phyloP scores from a whole-genome alignment of 208 protist species.

The Borovskyia barvae region DNA sequence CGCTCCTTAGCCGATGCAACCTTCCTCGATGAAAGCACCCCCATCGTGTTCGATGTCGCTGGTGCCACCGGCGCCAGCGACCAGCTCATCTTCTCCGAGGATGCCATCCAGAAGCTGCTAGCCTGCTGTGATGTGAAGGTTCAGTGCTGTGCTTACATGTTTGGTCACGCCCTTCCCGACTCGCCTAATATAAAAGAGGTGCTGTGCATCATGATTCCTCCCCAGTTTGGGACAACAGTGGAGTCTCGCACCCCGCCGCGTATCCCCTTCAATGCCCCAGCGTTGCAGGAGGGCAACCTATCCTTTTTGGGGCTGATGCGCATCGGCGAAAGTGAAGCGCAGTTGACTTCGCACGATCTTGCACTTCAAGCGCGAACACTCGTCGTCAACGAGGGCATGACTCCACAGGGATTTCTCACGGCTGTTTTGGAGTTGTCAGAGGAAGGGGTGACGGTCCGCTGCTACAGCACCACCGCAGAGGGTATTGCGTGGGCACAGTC shows the following conservation, averaged over 20 bases:
- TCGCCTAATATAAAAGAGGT: conserved; percentile 88
- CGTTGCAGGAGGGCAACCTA: conserved; percentile 69
- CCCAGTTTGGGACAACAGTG: conserved; percentile 70
- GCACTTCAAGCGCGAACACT: conserved; percentile 77
- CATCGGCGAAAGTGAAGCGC: conserved; percentile 61
- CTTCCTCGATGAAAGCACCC: conserved; percentile 67
- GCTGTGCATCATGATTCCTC: conserved; percentile 82
- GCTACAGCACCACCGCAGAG: conserved; percentile 77
- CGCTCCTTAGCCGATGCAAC: conserved; percentile 78
- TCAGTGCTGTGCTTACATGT: conserved; percentile 81
- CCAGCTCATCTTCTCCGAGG: conserved; percentile 82
- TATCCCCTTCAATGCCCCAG: conserved; percentile 64
- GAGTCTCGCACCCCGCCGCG: conserved; percentile 59
- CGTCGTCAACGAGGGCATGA: conserved; percentile 60
- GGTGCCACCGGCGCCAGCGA: conserved; percentile 70
- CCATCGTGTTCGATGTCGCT: conserved; percentile 55
- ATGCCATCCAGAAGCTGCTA: conserved; percentile 73
- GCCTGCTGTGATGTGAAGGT: conserved; percentile 81
- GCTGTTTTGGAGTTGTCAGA: conserved; percentile 57
- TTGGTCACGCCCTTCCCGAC: conserved; percentile 82
- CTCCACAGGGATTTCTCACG: conserved; percentile 30
- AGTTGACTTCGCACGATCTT: conserved; percentile 75
- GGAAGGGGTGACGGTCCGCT: conserved; percentile 68
- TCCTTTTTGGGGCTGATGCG: conserved; percentile 76
- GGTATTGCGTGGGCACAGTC: conserved; percentile 76